These are phyloP conservation scores for Tulasnella sp. DNA, from an alignment of 768 basidiomycete species.

Conservation along the genomic window DNA sequence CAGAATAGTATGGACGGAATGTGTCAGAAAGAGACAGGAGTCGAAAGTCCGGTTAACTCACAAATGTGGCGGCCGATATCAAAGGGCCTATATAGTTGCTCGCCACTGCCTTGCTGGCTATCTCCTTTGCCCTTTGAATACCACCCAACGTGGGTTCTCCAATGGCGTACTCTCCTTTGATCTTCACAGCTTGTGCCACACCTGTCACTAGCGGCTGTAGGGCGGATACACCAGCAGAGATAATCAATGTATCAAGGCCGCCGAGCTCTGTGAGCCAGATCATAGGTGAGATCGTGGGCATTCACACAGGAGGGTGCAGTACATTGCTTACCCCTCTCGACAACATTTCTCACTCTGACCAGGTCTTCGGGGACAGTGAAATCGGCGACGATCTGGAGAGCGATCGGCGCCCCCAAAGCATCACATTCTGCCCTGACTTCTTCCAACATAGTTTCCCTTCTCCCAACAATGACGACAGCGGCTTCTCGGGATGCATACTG, in stretches of 20 bases:
- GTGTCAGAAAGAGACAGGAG: conserved; percentile 5
- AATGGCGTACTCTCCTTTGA: not conserved
- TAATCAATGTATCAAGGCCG: conserved; percentile 69
- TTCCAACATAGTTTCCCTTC: conserved; percentile 42
- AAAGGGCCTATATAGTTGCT: conserved; percentile 63
- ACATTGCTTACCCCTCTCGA: conserved; percentile 41
- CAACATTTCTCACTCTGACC: conserved; percentile 38
- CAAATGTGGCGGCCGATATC: conserved; percentile 56
- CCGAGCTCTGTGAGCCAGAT: conserved; percentile 45
- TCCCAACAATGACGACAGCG: conserved; percentile 57
- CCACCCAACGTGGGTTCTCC: conserved; percentile 30
- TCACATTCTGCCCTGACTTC: conserved; percentile 51
- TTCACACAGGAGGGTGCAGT: not conserved
- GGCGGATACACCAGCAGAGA: conserved; percentile 75
- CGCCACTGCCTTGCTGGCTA: conserved; percentile 41
- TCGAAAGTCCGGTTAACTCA: conserved; percentile 27
- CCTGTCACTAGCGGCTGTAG: conserved; percentile 61
- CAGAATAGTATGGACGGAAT: not conserved
- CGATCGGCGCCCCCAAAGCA: conserved; percentile 17
- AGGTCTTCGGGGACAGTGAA: conserved; percentile 55
- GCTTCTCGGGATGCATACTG: conserved; percentile 67
- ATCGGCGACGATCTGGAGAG: conserved; percentile 48
- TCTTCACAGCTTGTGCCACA: conserved; percentile 29
- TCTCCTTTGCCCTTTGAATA: conserved; percentile 43
- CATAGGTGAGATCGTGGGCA: not conserved